A percentile compares a stretch with the other conserved stretches of the same genome.
Conservation (phyloP, 768 basidiomycete genomes). For the Fomitopsis serialis region DNA sequence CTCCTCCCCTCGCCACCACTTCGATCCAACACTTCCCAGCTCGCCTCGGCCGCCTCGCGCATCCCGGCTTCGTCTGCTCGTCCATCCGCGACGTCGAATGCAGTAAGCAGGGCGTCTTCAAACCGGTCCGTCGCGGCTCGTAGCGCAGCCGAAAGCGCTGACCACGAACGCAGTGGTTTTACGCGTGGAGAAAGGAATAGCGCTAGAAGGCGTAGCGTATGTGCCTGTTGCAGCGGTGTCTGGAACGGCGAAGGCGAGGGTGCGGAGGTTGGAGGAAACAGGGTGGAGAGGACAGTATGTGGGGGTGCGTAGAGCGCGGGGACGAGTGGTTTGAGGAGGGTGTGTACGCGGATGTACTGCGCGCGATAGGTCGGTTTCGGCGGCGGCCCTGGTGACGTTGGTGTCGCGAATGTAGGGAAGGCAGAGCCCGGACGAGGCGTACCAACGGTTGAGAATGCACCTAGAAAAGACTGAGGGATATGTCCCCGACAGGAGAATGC, state of each 20-base stretch:
- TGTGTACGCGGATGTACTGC: constrained; percentile 63
- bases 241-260: constrained; percentile 17
- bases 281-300: constrained; percentile 52
- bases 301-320: constrained; percentile 55
- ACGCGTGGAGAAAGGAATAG: constrained; percentile 67
- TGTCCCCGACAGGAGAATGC: too few species aligned
- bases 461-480: too few species aligned
- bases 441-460: too few species aligned
- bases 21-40: constrained; percentile 76
- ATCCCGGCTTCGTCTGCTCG: constrained; percentile 68
- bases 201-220: constrained; percentile 65
- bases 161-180: constrained; percentile 69
- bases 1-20: constrained; percentile 33
- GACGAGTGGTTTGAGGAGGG: constrained; percentile 55
- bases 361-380: constrained; percentile 38
- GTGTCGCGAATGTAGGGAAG: not conserved
- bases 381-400: constrained; percentile 21
- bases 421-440: too few species aligned
- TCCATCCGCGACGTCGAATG: constrained; percentile 82
- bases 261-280: constrained; percentile 23
- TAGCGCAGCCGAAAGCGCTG: constrained; percentile 55
- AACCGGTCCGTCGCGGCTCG: constrained; percentile 83
- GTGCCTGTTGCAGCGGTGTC: constrained; percentile 53
- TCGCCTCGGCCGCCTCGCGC: constrained; percentile 75
- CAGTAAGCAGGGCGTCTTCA: constrained; percentile 78